Percentiles rank a stretch among this genome's conserved stretches.
phyloP scores from a whole-genome alignment of 192 early-diverging fungal species.

The Haplosporangium gracile region DNA sequence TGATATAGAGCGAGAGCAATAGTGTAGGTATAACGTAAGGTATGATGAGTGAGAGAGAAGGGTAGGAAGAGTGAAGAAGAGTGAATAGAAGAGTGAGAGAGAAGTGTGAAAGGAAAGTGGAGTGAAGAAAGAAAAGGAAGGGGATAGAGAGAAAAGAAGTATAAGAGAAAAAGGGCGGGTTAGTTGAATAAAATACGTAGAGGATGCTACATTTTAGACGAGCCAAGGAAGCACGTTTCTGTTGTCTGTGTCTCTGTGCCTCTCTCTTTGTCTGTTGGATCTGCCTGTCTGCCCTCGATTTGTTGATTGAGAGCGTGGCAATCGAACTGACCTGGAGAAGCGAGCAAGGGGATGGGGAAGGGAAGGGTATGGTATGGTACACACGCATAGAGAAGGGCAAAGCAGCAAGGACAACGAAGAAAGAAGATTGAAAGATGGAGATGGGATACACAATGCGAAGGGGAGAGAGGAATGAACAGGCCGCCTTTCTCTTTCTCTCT shows the following conservation, averaged over 20 bases:
- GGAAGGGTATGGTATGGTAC: background rate
- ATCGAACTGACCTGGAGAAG: background rate
- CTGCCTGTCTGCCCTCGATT: background rate
- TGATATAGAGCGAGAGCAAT: background rate
- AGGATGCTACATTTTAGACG: background rate
- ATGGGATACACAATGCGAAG: background rate
- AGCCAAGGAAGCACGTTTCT: slow-evolving; percentile 1
- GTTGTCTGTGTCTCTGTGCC: background rate
- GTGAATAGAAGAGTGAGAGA: background rate
- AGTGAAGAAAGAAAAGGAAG: background rate
- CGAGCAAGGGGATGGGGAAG: background rate
- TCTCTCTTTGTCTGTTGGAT: background rate
- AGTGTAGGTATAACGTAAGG: background rate
- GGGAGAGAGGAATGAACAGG: background rate
- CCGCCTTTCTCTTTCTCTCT: too few species aligned
- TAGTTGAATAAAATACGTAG: background rate
- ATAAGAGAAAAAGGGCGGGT: background rate
- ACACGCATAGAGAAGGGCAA: background rate
- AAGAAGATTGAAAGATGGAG: slow-evolving; percentile 4
- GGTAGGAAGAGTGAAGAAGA: background rate
- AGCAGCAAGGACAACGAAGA: background rate
- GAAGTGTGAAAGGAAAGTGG: background rate
- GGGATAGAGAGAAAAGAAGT: background rate
- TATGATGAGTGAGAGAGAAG: background rate
- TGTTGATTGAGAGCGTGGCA: slow-evolving; percentile 11